phyloP scores from a whole-genome alignment of 148 eudicot species.

The Spergularia bocconei region DNA sequence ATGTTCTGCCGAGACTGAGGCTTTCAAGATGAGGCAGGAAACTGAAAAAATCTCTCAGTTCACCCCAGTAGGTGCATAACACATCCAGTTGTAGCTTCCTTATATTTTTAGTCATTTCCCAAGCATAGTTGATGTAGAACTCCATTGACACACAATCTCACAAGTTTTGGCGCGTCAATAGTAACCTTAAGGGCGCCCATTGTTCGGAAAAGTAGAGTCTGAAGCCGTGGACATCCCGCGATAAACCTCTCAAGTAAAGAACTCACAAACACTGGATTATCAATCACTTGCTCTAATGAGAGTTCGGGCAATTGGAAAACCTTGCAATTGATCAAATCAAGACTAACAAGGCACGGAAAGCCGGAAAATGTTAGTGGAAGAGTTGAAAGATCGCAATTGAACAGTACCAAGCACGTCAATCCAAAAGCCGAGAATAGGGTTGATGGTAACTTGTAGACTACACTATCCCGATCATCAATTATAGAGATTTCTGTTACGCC shows the following conservation, averaged over 20 bases:
- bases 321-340: not conserved
- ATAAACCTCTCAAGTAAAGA: not conserved
- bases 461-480: no score
- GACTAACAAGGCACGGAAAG: conserved; percentile 5
- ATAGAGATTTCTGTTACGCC: not conserved
- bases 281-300: no score
- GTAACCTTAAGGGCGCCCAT: not conserved
- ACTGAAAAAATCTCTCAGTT: not conserved
- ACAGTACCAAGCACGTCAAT: conserved; percentile 7
- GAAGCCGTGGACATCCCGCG: not conserved
- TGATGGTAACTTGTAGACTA: not conserved
- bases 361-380: not conserved
- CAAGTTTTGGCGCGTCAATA: not conserved
- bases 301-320: not conserved
- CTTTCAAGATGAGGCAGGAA: not conserved
- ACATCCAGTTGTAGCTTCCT: not conserved
- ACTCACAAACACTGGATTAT: no score
- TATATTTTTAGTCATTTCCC: not conserved
- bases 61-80: not conserved
- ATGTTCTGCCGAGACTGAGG: accelerated
- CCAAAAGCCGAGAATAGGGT: not conserved
- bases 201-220: not conserved
- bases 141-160: not conserved
- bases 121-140: not conserved
- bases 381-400: not conserved